phyloP scores from a whole-genome alignment of 2,329 filamentous ascomycete species.

The Penicillium sp. region DNA sequence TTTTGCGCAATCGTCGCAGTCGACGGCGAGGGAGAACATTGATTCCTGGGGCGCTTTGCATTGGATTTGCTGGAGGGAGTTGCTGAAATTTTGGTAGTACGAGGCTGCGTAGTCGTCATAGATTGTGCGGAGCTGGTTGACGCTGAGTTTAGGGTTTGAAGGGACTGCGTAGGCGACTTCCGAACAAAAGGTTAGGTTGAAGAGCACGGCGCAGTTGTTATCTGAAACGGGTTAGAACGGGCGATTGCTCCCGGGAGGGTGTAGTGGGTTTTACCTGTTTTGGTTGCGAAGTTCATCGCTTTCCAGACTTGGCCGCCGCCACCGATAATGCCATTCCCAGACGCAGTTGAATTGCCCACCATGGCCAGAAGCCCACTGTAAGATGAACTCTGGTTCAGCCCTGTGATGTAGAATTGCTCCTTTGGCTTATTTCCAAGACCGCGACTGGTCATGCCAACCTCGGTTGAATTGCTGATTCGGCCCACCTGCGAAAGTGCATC shows the following conservation, averaged over 20 bases:
- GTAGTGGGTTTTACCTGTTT: conserved; percentile 55
- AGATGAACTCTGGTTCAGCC: conserved; percentile 65
- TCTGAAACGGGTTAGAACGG: conserved; percentile 45
- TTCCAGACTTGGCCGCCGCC: conserved; percentile 75
- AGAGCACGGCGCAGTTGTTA: conserved; percentile 79
- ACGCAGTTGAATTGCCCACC: conserved; percentile 53
- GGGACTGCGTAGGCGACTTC: conserved; percentile 90
- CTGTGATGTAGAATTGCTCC: conserved; percentile 80
- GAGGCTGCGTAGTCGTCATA: conserved; percentile 72
- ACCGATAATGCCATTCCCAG: conserved; percentile 54
- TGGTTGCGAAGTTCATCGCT: conserved; percentile 70
- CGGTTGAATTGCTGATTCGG: conserved; percentile 57
- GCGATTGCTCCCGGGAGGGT: neutral
- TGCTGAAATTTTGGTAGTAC: conserved; percentile 74
- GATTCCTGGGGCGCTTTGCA: conserved; percentile 73
- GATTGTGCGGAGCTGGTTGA: conserved; percentile 59
- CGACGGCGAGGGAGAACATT: conserved; percentile 74
- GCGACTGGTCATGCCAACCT: conserved; percentile 64
- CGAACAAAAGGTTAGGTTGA: conserved; percentile 82
- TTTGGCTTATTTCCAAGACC: conserved; percentile 67
- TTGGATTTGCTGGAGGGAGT: conserved; percentile 75
- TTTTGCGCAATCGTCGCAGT: conserved; percentile 68
- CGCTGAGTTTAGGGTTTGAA: conserved; percentile 65
- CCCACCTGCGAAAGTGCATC: conserved; percentile 61
- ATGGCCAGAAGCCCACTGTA: conserved; percentile 73